These are phyloP conservation scores for Hygrocybe coccinea DNA, from an alignment of 768 basidiomycete genomes.

Conservation along the genomic window DNA sequence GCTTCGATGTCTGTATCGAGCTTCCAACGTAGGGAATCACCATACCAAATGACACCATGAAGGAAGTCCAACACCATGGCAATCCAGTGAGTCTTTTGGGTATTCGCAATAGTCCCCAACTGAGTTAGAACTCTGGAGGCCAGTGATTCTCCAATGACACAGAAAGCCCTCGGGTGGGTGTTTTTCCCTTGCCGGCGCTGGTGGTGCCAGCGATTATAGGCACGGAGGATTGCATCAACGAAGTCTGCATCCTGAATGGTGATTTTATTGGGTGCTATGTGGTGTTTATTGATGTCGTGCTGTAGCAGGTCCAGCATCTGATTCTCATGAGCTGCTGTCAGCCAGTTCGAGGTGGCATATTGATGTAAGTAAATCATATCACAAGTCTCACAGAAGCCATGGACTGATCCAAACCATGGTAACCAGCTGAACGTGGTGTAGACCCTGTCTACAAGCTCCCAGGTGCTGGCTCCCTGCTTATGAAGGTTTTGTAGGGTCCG, in stretches of 20 bases:
- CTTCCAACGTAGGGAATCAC: conserved; percentile 13
- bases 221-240: neutral
- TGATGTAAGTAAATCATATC: conserved; percentile 10
- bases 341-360: conserved; percentile 17
- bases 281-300: conserved; percentile 6
- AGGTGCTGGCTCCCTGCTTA: neutral
- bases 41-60: conserved; percentile 10
- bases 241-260: conserved; percentile 8
- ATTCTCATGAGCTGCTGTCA: conserved; percentile 16
- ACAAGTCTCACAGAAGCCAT: conserved; percentile 11
- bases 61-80: conserved; percentile 15
- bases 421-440: conserved; percentile 4
- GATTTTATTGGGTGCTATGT: conserved; percentile 1
- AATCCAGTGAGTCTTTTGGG: conserved; percentile 15
- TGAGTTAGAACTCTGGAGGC: neutral
- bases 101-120: conserved; percentile 13
- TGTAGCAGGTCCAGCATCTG: conserved; percentile 20
- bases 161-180: neutral
- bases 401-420: conserved; percentile 14
- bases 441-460: neutral
- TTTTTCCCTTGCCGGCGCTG: neutral
- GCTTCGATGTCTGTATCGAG: conserved; percentile 9
- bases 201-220: neutral
- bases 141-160: neutral
- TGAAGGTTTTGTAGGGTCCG: neutral